phyloP scores from a whole-genome alignment of 768 basidiomycete genomes.

The Trametes punicea region DNA sequence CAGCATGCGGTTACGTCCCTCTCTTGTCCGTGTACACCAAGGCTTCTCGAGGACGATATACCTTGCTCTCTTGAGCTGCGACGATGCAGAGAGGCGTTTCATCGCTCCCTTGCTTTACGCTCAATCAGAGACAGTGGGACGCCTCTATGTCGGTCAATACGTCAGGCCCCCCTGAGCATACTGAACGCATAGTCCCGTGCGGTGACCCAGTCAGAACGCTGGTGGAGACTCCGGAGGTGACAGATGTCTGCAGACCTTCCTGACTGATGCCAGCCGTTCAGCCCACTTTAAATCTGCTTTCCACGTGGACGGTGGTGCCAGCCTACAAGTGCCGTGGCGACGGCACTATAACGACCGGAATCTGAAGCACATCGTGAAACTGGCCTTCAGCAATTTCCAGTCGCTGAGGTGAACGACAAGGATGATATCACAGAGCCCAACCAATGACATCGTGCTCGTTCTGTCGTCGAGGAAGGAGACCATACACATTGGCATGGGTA shows the following conservation, averaged over 20 bases:
- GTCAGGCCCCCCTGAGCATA: slow-evolving; percentile 1
- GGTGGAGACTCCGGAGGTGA: background rate
- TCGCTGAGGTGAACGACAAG: background rate
- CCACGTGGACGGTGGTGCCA: background rate
- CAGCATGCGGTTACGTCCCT: slow-evolving; percentile 7
- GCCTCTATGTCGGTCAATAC: slow-evolving; percentile 16
- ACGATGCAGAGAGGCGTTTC: slow-evolving; percentile 2
- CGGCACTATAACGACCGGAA: slow-evolving; percentile 3
- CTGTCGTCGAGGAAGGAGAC: background rate
- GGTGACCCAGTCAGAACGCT: background rate
- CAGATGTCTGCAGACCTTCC: slow-evolving; percentile 11
- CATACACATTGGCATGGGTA: slow-evolving; percentile 8
- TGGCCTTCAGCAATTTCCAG: background rate
- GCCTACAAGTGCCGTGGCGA: slow-evolving; percentile 8
- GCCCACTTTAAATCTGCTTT: background rate
- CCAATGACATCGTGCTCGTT: background rate
- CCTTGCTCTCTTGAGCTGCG: slow-evolving; percentile 9
- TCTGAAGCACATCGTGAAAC: background rate
- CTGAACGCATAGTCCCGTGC: slow-evolving; percentile 13
- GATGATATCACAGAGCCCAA: background rate
- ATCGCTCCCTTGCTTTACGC: slow-evolving; percentile 12
- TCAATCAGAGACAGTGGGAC: background rate
- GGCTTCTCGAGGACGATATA: slow-evolving; percentile 6
- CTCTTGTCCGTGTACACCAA: slow-evolving; percentile 4
- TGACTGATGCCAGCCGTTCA: background rate